Percentiles rank a stretch among this genome's conserved stretches.
Evolutionary conservation across 1,284 basidiomycete genomes (phyloP).

Genomic region (Mycena citricolor): DNA sequence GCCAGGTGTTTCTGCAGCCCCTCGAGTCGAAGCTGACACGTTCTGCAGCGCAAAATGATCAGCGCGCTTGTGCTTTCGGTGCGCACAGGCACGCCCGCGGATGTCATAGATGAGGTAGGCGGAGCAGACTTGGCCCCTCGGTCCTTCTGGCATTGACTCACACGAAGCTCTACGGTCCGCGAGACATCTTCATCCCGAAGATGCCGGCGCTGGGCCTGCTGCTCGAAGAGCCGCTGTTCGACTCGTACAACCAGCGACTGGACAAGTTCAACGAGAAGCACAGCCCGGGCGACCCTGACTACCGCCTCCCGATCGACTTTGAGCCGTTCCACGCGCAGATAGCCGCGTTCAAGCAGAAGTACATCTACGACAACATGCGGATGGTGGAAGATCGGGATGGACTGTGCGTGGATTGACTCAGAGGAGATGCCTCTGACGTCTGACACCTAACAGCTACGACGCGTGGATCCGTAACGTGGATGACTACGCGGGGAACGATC

Average conservation of each 20-base stretch:
- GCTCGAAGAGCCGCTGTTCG: conserved; percentile 91
- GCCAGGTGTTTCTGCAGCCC: too few species aligned
- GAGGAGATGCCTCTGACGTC: too few species aligned
- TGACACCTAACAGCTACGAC: conserved; percentile 73
- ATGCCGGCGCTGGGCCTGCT: conserved; percentile 94
- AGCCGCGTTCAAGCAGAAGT: conserved; percentile 77
- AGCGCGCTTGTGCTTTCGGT: conserved; percentile 78
- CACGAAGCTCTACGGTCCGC: conserved; percentile 65
- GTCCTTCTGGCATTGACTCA: conserved; percentile 4
- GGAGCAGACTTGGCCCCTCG: too few species aligned
- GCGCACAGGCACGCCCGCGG: conserved; percentile 73
- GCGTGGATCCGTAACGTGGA: conserved; percentile 73
- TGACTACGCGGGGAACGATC: conserved; percentile 65
- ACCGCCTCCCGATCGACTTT: conserved; percentile 72
- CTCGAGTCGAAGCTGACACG: too few species aligned
- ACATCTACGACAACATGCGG: conserved; percentile 85
- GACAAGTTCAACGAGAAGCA: conserved; percentile 59
- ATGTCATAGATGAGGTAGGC: conserved; percentile 69
- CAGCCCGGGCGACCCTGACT: conserved; percentile 50
- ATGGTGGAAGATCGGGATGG: conserved; percentile 78
- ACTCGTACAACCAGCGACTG: conserved; percentile 74
- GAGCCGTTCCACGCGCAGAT: conserved; percentile 63
- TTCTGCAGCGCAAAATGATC: conserved; percentile 93
- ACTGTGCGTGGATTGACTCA: conserved; percentile 56
- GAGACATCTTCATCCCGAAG: conserved; percentile 89